Percentiles rank a stretch among this genome's conserved stretches.
Evolutionary conservation across 306 rosid species (phyloP).

Genomic region (Geum urbanum): DNA sequence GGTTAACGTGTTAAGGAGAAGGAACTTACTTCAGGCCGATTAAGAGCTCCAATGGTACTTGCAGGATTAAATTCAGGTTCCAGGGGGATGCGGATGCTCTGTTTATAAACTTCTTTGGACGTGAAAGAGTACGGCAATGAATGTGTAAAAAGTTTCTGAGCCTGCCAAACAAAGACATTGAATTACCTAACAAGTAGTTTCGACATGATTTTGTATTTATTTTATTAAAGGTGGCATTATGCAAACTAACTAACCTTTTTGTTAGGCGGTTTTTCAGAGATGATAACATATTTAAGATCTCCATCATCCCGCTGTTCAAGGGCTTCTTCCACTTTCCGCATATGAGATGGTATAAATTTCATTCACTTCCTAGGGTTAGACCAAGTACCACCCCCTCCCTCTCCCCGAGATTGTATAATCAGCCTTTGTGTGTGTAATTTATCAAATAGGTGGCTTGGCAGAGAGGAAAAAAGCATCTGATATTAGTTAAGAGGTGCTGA

Average conservation of each 20-base stretch:
- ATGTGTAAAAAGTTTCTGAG: constrained; percentile 78
- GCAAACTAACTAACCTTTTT: constrained; percentile 60
- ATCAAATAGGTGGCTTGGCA: no score
- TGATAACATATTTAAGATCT: constrained; percentile 64
- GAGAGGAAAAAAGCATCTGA: no score
- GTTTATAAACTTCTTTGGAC: constrained; percentile 68
- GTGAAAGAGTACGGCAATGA: constrained; percentile 73
- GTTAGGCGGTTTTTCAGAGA: constrained; percentile 66
- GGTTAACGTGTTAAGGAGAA: constrained; percentile 11
- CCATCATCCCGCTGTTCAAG: constrained; percentile 81
- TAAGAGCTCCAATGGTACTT: constrained; percentile 60
- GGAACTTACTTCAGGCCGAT: constrained; percentile 77
- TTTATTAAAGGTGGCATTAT: not conserved
- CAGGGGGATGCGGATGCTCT: constrained; percentile 77
- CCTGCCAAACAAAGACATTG: constrained; percentile 32
- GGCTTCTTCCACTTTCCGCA: constrained; percentile 68
- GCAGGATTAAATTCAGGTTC: constrained; percentile 96
- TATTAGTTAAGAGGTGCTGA: no score
- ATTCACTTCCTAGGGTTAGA: no score
- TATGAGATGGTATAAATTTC: constrained; percentile 80
- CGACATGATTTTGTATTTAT: not conserved
- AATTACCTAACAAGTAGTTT: not conserved
- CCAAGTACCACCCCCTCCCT: no score
- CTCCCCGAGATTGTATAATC: no score
- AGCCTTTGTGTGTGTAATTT: no score